Conservation (phyloP, 495 filamentous ascomycete species). For the Hypoxylon perforatum region DNA sequence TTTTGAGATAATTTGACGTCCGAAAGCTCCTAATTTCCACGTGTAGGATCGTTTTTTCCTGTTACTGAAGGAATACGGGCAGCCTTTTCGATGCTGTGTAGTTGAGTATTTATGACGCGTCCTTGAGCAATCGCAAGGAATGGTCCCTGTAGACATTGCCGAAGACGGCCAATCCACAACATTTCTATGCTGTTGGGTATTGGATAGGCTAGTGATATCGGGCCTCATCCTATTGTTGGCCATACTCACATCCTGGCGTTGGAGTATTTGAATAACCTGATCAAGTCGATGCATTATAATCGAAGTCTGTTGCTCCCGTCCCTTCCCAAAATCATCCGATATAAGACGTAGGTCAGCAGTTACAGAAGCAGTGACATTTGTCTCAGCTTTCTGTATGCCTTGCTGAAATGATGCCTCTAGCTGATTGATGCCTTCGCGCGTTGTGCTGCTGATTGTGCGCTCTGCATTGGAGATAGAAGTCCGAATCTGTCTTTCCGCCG, state of each 20-base stretch:
- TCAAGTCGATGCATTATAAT: background rate
- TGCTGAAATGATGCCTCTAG: slow-evolving; percentile 1
- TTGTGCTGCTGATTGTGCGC: background rate
- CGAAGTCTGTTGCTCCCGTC: no score
- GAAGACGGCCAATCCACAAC: background rate
- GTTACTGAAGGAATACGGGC: slow-evolving; percentile 9
- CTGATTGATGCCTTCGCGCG: slow-evolving; percentile 1
- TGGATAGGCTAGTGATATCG: background rate
- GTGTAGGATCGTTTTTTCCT: slow-evolving; percentile 2
- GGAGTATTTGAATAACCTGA: slow-evolving; percentile 2
- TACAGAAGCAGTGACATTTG: background rate
- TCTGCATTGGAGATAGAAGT: slow-evolving; percentile 8
- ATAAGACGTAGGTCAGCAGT: no score
- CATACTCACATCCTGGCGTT: background rate
- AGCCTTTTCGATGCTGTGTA: slow-evolving; percentile 4
- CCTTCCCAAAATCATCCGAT: no score
- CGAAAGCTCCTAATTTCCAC: background rate
- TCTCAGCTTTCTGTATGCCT: background rate
- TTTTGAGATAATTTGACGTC: background rate
- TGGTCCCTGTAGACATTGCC: background rate
- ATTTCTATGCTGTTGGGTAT: background rate
- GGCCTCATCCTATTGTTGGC: background rate
- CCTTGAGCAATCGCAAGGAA: slow-evolving; percentile 12
- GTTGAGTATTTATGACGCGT: background rate
- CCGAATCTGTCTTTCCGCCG: background rate